These are phyloP conservation scores for Backusella westeae DNA, from an alignment of 192 early-diverging fungal species.

Conservation along the genomic window DNA sequence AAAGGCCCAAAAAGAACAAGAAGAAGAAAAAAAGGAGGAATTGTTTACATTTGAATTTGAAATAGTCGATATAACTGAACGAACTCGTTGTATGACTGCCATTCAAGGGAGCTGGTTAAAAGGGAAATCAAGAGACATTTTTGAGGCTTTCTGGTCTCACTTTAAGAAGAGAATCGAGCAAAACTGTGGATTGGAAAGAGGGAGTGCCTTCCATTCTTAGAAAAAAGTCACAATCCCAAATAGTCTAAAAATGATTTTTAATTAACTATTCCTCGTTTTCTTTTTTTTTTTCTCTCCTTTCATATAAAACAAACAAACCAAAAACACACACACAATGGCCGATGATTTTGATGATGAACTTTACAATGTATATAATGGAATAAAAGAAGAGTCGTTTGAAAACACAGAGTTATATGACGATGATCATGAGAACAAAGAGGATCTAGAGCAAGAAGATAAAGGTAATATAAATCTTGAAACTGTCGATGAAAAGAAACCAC, in stretches of 20 bases:
- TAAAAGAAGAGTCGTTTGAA: slow-evolving; percentile 8
- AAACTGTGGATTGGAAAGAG: slow-evolving; percentile 17
- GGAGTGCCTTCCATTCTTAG: not conserved
- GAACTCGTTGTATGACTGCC: not conserved
- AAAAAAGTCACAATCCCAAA: not conserved
- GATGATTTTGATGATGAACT: slow-evolving; percentile 30
- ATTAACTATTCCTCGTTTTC: slow-evolving; percentile 2
- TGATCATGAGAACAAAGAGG: not conserved
- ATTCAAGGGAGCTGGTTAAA: slow-evolving; percentile 40
- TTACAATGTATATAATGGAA: slow-evolving; percentile 23
- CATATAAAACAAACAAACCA: not conserved
- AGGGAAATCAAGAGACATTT: slow-evolving; percentile 45
- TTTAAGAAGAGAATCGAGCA: slow-evolving; percentile 29
- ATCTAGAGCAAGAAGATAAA: not conserved
- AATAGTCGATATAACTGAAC: not conserved
- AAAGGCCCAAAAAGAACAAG: not conserved
- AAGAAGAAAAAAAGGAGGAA: not conserved
- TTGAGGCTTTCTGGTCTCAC: slow-evolving; percentile 47
- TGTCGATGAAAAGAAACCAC: not conserved
- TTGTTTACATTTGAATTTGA: slow-evolving; percentile 12
- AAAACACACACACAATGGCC: slow-evolving; percentile 10
- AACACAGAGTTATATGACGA: slow-evolving; percentile 14
- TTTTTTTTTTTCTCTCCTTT: not conserved
- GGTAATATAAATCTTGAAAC: not conserved
- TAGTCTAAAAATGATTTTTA: not conserved